These are phyloP conservation scores for Coniochaeta sp. DNA, from an alignment of 2,329 filamentous ascomycete species.

Conservation along the genomic window DNA sequence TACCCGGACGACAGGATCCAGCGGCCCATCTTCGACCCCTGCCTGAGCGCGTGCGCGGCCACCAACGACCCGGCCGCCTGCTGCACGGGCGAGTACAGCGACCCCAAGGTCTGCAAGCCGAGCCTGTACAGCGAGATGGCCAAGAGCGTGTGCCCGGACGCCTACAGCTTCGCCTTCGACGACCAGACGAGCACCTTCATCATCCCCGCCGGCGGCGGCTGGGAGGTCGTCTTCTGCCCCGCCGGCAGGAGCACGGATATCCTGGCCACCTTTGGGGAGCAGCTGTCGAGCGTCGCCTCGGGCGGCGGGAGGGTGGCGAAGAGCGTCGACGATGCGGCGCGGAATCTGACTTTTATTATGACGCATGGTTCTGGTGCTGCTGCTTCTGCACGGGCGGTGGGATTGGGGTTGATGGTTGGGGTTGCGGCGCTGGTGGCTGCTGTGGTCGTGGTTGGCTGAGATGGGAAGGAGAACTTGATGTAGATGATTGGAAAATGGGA, in stretches of 20 bases:
- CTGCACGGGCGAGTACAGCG: constrained; percentile 63
- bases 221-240: constrained; percentile 74
- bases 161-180: constrained; percentile 69
- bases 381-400: background rate
- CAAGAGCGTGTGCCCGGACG: constrained; percentile 74
- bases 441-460: background rate
- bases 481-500: background rate
- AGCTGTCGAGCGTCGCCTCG: constrained; percentile 39
- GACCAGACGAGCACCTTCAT: constrained; percentile 54
- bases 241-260: constrained; percentile 52
- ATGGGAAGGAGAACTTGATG: background rate
- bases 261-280: constrained; percentile 38
- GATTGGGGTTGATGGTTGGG: background rate
- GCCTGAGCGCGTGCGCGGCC: constrained; percentile 68
- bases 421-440: background rate
- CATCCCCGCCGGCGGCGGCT: constrained; percentile 61
- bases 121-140: constrained; percentile 61
- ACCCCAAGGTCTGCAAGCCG: constrained; percentile 55
- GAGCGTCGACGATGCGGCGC: constrained; percentile 23
- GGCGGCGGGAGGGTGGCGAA: constrained; percentile 26
- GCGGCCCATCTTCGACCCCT: constrained; percentile 68
- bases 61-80: constrained; percentile 62
- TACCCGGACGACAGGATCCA: constrained; percentile 71
- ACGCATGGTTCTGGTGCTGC: background rate
- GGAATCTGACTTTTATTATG: constrained; percentile 26